phyloP scores from a whole-genome alignment of 2,329 filamentous ascomycete genomes.

The Sporothrix brasiliensis region DNA sequence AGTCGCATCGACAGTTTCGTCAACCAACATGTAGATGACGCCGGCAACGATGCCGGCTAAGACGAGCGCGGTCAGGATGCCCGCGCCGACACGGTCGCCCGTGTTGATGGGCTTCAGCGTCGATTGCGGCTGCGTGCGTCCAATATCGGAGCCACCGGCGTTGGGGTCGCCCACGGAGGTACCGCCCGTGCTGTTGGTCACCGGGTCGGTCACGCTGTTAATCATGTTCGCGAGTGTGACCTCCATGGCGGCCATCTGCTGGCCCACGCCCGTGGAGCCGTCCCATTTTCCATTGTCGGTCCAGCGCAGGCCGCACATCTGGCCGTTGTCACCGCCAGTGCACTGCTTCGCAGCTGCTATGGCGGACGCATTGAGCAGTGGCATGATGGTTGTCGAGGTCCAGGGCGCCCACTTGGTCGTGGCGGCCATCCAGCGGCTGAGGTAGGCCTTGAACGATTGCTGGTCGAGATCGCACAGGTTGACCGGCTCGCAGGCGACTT shows the following conservation, averaged over 20 bases:
- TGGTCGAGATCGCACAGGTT: conserved; percentile 64
- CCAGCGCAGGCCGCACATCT: conserved; percentile 65
- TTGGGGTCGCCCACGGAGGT: conserved; percentile 53
- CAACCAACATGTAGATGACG: conserved; percentile 53
- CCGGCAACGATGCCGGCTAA: conserved; percentile 58
- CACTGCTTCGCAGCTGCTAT: conserved; percentile 61
- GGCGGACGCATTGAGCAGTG: conserved; percentile 58
- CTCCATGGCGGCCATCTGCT: conserved; percentile 71
- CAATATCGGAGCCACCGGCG: conserved; percentile 40
- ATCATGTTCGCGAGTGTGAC: conserved; percentile 66
- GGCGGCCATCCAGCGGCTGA: conserved; percentile 63
- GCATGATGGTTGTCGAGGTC: conserved; percentile 57
- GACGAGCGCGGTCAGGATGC: conserved; percentile 47
- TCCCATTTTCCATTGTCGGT: conserved; percentile 53
- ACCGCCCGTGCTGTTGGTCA: conserved; percentile 52
- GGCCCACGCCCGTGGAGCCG: conserved; percentile 64
- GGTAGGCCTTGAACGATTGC: conserved; percentile 66
- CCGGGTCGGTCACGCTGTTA: conserved; percentile 45
- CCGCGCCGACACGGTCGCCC: conserved; percentile 34
- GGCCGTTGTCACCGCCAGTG: conserved; percentile 57
- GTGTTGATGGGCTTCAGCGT: conserved; percentile 22
- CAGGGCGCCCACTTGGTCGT: conserved; percentile 66
- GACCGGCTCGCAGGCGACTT: conserved; percentile 66
- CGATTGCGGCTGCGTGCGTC: conserved; percentile 12
- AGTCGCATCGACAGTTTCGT: conserved; percentile 49